Evolutionary conservation across 495 filamentous ascomycete genomes (phyloP).

Genomic region (Aspergillus baeticus): DNA sequence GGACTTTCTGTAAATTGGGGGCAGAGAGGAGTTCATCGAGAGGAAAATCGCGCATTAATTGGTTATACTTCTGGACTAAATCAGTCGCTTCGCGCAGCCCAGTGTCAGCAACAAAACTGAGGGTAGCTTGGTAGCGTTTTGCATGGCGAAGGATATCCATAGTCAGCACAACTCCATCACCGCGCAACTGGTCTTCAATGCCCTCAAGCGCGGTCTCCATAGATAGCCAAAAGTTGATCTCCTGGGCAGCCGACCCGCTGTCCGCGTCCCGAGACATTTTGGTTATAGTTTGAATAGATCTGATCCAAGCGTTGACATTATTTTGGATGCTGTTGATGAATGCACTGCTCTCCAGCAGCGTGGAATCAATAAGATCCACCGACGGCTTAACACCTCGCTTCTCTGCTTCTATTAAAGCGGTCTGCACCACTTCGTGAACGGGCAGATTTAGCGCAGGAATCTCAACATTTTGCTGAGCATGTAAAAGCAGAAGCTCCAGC

Average conservation of each 20-base stretch:
- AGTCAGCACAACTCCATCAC: constrained; percentile 87
- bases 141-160: constrained; percentile 92
- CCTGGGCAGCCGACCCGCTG: constrained; percentile 87
- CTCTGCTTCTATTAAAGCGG: constrained; percentile 72
- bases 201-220: constrained; percentile 90
- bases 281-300: constrained; percentile 96
- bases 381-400: constrained; percentile 62
- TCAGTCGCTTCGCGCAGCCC: constrained; percentile 93
- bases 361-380: constrained; percentile 70
- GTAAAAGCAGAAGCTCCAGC: constrained; percentile 80
- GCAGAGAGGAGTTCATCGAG: constrained; percentile 92
- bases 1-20: constrained; percentile 83
- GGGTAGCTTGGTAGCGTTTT: constrained; percentile 93
- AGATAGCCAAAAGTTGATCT: constrained; percentile 97
- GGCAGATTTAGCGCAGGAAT: constrained; percentile 86
- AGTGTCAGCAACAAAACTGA: constrained; percentile 94
- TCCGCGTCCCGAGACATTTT: constrained; percentile 87
- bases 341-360: constrained; percentile 74
- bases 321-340: constrained; percentile 94
- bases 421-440: constrained; percentile 83
- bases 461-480: constrained; percentile 96
- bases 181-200: constrained; percentile 82
- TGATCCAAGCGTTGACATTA: constrained; percentile 94
- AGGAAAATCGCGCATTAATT: constrained; percentile 96
- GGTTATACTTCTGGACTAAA: constrained; percentile 96